Percentiles rank a stretch among this genome's conserved stretches.
Conservation (phyloP, 2,329 filamentous ascomycete species). For the Talaromyces verruculosus region DNA sequence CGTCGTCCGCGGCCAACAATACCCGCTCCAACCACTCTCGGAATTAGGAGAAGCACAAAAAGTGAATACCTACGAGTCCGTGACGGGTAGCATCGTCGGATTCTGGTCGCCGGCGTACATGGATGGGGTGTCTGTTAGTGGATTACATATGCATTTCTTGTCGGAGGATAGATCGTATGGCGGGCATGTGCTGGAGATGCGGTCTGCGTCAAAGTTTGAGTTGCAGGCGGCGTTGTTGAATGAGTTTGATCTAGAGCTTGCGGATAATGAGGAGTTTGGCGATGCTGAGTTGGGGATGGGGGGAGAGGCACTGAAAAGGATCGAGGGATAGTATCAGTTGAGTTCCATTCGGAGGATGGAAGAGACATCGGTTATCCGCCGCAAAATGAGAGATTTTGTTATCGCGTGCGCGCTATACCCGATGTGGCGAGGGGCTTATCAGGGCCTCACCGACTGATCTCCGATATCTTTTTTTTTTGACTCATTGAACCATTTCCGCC, state of each 20-base stretch:
- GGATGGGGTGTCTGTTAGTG: constrained; percentile 20
- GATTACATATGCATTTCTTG: constrained; percentile 22
- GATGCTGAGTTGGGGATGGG: constrained; percentile 9
- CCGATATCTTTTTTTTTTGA: constrained; percentile 29
- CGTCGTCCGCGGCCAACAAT: constrained; percentile 22
- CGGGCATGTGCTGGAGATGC: constrained; percentile 20
- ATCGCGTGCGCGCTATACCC: constrained; percentile 9
- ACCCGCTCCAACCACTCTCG: constrained; percentile 20
- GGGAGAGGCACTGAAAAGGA: constrained; percentile 18
- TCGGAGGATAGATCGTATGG: constrained; percentile 20
- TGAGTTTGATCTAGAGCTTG: constrained; percentile 19
- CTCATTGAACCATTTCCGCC: constrained; percentile 16
- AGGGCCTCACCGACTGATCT: constrained; percentile 34
- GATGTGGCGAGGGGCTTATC: constrained; percentile 12
- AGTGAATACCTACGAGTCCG: constrained; percentile 14
- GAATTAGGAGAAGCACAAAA: constrained; percentile 20
- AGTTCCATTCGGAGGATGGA: background rate
- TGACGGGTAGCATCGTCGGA: constrained; percentile 18
- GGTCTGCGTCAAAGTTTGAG: constrained; percentile 4
- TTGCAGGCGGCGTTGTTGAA: constrained; percentile 20
- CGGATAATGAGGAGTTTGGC: constrained; percentile 18
- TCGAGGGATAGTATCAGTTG: constrained; percentile 13
- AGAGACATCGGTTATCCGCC: background rate
- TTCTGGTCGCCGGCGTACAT: constrained; percentile 22
- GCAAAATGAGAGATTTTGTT: background rate